phyloP scores from a whole-genome alignment of 352 stramenopile genomes.

The Peronospora belbahrii region DNA sequence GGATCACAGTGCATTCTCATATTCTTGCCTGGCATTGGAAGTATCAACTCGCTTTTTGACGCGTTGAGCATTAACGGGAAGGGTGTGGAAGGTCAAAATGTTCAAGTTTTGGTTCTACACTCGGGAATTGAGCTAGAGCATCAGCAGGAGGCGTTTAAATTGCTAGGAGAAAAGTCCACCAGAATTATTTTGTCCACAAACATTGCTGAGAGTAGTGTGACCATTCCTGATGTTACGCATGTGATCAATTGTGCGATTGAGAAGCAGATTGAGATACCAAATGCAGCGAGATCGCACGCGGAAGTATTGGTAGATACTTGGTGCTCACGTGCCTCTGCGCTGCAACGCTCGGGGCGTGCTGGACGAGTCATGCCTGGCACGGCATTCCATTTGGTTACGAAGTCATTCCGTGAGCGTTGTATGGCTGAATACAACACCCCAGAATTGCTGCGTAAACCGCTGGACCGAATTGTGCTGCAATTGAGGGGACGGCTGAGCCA shows the following conservation, averaged over 20 bases:
- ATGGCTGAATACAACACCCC: constrained; percentile 79
- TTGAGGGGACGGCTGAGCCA: constrained; percentile 65
- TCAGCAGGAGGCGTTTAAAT: constrained; percentile 60
- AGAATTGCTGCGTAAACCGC: constrained; percentile 72
- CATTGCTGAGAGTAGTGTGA: constrained; percentile 95
- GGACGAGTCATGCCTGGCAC: constrained; percentile 90
- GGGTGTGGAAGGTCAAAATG: constrained; percentile 15
- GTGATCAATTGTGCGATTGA: constrained; percentile 83
- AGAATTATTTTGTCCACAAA: constrained; percentile 96
- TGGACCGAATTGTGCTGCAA: constrained; percentile 74
- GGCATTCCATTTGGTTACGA: constrained; percentile 85
- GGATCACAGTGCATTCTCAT: constrained; percentile 87
- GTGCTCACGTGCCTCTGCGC: constrained; percentile 90
- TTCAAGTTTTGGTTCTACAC: constrained; percentile 56
- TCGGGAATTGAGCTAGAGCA: constrained; percentile 69
- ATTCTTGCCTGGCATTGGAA: constrained; percentile 91
- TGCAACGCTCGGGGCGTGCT: constrained; percentile 82
- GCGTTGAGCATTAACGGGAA: constrained; percentile 37
- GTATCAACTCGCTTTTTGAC: constrained; percentile 89
- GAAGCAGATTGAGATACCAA: constrained; percentile 82
- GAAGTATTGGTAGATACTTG: constrained; percentile 82
- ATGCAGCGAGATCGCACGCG: constrained; percentile 48
- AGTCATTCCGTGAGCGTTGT: constrained; percentile 52
- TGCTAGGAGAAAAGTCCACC: constrained; percentile 35
- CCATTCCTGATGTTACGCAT: constrained; percentile 90